Evolutionary conservation across 1,139 yeast genomes (phyloP), one percentile per base, ranked within the genome.

Genomic region (Blastobotrys persicus): DNA sequence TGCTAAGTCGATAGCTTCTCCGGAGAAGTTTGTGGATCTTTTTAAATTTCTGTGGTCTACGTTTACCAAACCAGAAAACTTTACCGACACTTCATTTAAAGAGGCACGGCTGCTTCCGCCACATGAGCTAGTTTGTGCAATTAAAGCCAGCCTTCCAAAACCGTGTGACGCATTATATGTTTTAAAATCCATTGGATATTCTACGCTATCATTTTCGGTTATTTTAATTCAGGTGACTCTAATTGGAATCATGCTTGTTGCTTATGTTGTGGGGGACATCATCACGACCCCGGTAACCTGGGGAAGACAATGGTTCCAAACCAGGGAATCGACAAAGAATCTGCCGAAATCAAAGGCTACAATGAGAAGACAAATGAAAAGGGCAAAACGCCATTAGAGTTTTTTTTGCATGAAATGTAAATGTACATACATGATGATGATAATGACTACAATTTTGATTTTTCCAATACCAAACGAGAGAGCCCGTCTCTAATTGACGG

Each of bases 181-280:
- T 13, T 9, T 49, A 17, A 42, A 50, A 17, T 39, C 50, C 18
- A 19, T 55, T 2, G 49, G 50, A 12, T 54, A 56, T 37, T 49
- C 61, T 9, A 47, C 57, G 1, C 47, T 56, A 4, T 59, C 64
- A 1, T 53, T 60, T 16, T 37, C 50, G 16, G 55, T 63, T 11
- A 46, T 62, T 3, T 48, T 52, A 33, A 39, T 63, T 11, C 67
- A 63, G 42, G 50, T 63, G 17, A 39, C 55, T n/a, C 53, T 63
- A 19, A 48, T 63, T n/a, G 52, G 59, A 12, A 41, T 61, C 11
- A 62, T 63, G 65, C 58, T 62, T 2, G 13, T 57, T n/a, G 62
- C 57, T 9, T 62, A 57, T 43, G 51, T 60, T 12, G 45, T 63
- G 14, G 67, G 67, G 13, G 66, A 63, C 44, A 37, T 54, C 5